Conservation (phyloP, 2,329 filamentous ascomycete genomes). For the Penicillium sp. region DNA sequence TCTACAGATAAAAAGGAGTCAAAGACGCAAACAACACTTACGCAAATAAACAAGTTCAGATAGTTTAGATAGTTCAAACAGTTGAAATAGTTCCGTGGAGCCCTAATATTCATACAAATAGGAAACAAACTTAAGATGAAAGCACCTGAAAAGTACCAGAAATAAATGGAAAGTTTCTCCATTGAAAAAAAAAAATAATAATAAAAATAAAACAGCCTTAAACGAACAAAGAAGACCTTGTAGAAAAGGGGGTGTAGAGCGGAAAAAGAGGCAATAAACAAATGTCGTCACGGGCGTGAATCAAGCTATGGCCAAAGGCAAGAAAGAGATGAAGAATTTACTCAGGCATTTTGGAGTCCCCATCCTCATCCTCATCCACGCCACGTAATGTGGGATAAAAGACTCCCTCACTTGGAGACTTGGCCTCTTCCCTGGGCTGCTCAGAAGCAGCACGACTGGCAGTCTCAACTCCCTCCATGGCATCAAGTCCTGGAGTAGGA, state of each 20-base stretch:
- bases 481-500: conserved; percentile 22
- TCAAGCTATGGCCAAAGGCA: background rate
- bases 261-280: conserved; percentile 9
- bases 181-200: background rate
- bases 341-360: conserved; percentile 38
- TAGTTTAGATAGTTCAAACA: background rate
- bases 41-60: conserved; percentile 22
- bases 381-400: conserved; percentile 36
- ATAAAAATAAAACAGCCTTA: background rate
- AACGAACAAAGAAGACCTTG: background rate
- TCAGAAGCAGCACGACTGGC: conserved; percentile 45
- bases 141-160: conserved; percentile 8
- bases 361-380: conserved; percentile 38
- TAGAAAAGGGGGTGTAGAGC: conserved; percentile 5
- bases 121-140: conserved; percentile 7
- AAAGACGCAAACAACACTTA: conserved; percentile 24
- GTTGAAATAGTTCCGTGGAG: background rate
- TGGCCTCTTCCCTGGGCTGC: conserved; percentile 36
- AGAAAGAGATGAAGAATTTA: conserved; percentile 10
- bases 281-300: conserved; percentile 24
- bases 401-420: conserved; percentile 28
- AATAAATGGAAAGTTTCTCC: conserved; percentile 8
- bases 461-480: conserved; percentile 39
- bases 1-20: background rate
- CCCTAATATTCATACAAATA: conserved; percentile 24